phyloP scores from a whole-genome alignment of 192 early-diverging fungal species.

The Coemansia sp. region DNA sequence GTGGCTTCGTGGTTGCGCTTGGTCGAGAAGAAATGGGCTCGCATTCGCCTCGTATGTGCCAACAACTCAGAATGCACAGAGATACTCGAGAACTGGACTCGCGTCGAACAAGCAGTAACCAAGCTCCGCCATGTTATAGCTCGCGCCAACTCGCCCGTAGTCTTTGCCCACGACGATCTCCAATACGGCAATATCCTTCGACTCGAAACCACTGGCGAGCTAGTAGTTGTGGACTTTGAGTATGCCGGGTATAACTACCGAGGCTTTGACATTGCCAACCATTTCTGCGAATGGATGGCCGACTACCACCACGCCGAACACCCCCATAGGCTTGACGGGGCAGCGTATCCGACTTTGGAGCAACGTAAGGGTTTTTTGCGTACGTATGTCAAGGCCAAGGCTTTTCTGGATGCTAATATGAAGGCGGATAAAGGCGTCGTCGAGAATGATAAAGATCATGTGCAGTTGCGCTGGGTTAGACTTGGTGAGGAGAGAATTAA shows the following conservation, averaged over 20 bases:
- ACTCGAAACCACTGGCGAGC: conserved; percentile 58
- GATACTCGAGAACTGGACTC: conserved; percentile 32
- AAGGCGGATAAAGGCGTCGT: conserved; percentile 27
- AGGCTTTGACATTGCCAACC: conserved; percentile 81
- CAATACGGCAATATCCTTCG: conserved; percentile 92
- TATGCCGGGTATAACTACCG: conserved; percentile 81
- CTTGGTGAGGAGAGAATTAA: conserved; percentile 24
- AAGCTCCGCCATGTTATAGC: conserved; percentile 59
- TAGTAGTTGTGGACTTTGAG: conserved; percentile 82
- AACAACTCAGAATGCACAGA: conserved; percentile 24
- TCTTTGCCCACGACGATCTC: conserved; percentile 89
- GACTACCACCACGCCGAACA: conserved; percentile 69
- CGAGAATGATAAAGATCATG: conserved; percentile 21
- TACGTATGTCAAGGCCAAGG: conserved; percentile 65
- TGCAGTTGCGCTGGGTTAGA: conserved; percentile 19
- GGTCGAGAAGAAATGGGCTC: conserved; percentile 30
- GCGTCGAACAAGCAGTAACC: conserved; percentile 47
- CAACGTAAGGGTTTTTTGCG: conserved; percentile 66
- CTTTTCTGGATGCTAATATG: conserved; percentile 47
- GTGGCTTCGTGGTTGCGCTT: conserved; percentile 66
- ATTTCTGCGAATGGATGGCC: conserved; percentile 84
- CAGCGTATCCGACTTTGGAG: conserved; percentile 59
- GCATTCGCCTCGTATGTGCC: conserved; percentile 21
- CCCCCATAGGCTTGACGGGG: conserved; percentile 53
- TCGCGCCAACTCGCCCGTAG: conserved; percentile 62